These are phyloP conservation scores for Oryza australiensis DNA, from an alignment of 176 grass and related monocot genomes.

Conservation along the genomic window DNA sequence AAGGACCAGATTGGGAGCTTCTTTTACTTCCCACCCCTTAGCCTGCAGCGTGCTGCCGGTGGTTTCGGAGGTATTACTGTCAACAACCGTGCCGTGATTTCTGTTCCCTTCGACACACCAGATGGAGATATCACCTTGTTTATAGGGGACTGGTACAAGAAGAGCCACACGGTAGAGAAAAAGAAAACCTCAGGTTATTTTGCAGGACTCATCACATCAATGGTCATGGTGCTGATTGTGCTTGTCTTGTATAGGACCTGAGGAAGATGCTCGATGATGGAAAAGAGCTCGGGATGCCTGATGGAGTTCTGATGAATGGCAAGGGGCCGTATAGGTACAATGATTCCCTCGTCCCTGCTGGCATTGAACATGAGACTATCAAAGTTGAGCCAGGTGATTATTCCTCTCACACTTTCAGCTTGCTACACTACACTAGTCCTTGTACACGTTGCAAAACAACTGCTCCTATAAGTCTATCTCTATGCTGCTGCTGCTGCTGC, in stretches of 20 bases:
- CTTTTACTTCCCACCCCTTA: constrained; percentile 94
- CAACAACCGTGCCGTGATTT: constrained; percentile 72
- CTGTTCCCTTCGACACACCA: constrained; percentile 67
- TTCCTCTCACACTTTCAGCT: background rate
- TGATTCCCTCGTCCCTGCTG: constrained; percentile 62
- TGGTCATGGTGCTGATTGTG: background rate
- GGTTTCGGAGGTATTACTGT: constrained; percentile 84
- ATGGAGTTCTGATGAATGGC: constrained; percentile 90
- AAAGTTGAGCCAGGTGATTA: constrained; percentile 88
- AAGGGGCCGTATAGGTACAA: constrained; percentile 91
- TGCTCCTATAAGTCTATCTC: too few relatives aligned
- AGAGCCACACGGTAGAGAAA: constrained; percentile 67
- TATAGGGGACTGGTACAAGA: constrained; percentile 94
- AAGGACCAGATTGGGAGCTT: constrained; percentile 98
- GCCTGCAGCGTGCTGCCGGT: constrained; percentile 71
- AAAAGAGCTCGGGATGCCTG: constrained; percentile 77
- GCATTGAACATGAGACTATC: constrained; percentile 78
- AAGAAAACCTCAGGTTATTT: too few relatives aligned
- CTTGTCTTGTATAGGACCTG: constrained; percentile 49
- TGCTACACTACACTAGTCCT: background rate
- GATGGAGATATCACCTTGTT: constrained; percentile 80
- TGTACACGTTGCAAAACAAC: background rate
- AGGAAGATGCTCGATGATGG: constrained; percentile 79
- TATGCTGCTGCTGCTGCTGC: too few relatives aligned
- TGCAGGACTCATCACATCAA: too few relatives aligned